These are phyloP conservation scores for Taxawa tesnikishii DNA, from an alignment of 2,329 filamentous ascomycete genomes.

Conservation along the genomic window DNA sequence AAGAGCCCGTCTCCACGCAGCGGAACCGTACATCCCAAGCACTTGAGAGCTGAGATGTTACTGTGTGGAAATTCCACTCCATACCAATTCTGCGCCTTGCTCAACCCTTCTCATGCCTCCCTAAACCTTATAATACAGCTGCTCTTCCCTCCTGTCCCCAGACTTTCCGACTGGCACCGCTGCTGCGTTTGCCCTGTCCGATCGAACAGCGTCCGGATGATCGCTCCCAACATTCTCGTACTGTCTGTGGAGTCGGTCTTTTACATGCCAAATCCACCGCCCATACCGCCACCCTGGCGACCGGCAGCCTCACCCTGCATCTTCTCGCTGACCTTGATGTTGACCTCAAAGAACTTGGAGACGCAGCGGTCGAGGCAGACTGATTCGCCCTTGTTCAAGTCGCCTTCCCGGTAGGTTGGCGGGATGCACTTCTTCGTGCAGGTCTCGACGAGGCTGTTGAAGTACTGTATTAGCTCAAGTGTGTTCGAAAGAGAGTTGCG, in stretches of 20 bases:
- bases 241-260: not conserved
- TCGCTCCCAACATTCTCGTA: not conserved
- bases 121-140: not conserved
- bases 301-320: constrained; percentile 78
- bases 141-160: not conserved
- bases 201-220: constrained; percentile 6
- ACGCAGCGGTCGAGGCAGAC: constrained; percentile 97
- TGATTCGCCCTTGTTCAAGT: constrained; percentile 97
- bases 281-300: constrained; percentile 45
- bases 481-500: not conserved
- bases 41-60: too few species aligned
- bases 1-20: too few species aligned
- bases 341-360: constrained; percentile 96
- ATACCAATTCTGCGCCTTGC: too few species aligned
- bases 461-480: too few species aligned
- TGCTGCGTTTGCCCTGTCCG: not conserved
- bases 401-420: constrained; percentile 81
- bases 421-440: constrained; percentile 94
- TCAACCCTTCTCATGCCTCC: too few species aligned
- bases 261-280: constrained; percentile 22
- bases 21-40: too few species aligned
- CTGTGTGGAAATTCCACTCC: too few species aligned
- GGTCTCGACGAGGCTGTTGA: constrained; percentile 58
- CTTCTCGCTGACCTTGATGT: constrained; percentile 93
- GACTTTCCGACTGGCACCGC: not conserved